Percentiles rank a stretch among this genome's conserved stretches.
phyloP scores from a whole-genome alignment of 352 stramenopile genomes.

The Phytopythium litorale region DNA sequence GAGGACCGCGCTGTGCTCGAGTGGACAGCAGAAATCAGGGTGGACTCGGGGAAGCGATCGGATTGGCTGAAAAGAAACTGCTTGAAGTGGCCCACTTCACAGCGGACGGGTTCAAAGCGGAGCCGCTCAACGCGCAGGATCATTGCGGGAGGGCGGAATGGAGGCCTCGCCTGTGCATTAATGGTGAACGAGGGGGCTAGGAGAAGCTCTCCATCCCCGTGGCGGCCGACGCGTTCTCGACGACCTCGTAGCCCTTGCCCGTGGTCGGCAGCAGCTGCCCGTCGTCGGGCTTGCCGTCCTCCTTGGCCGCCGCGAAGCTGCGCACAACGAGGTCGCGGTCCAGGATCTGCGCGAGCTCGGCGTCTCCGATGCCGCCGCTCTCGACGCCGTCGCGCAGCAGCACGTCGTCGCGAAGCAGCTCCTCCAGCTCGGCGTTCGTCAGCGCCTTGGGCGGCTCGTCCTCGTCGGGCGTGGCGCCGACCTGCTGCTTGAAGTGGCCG shows the following conservation, averaged over 20 bases:
- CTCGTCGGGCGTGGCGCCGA: slow-evolving; percentile 18
- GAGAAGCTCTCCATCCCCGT: slow-evolving; percentile 71
- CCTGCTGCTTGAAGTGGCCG: slow-evolving; percentile 69
- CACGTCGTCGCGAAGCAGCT: slow-evolving; percentile 72
- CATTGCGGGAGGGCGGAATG: too few relatives aligned
- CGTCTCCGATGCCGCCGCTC: slow-evolving; percentile 61
- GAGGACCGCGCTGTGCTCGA: neutral
- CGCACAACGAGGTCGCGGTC: slow-evolving; percentile 68
- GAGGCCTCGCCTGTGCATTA: too few relatives aligned
- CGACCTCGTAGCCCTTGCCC: slow-evolving; percentile 76
- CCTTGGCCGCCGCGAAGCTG: slow-evolving; percentile 53
- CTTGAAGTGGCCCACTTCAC: too few relatives aligned
- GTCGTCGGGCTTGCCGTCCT: slow-evolving; percentile 7
- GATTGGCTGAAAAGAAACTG: slow-evolving; percentile 2
- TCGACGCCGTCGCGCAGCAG: slow-evolving; percentile 67
- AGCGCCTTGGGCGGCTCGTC: slow-evolving; percentile 29
- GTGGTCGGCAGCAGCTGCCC: slow-evolving; percentile 38
- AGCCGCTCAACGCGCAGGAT: too few relatives aligned
- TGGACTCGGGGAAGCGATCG: neutral
- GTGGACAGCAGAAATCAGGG: neutral
- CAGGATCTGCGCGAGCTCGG: slow-evolving; percentile 62
- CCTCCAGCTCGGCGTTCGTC: slow-evolving; percentile 72
- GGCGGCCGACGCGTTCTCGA: slow-evolving; percentile 43
- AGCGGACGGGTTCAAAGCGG: too few relatives aligned
- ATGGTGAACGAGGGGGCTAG: slow-evolving; percentile 10